Conservation (phyloP, 2,329 filamentous ascomycete species). For the Waltergamsia citrina region DNA sequence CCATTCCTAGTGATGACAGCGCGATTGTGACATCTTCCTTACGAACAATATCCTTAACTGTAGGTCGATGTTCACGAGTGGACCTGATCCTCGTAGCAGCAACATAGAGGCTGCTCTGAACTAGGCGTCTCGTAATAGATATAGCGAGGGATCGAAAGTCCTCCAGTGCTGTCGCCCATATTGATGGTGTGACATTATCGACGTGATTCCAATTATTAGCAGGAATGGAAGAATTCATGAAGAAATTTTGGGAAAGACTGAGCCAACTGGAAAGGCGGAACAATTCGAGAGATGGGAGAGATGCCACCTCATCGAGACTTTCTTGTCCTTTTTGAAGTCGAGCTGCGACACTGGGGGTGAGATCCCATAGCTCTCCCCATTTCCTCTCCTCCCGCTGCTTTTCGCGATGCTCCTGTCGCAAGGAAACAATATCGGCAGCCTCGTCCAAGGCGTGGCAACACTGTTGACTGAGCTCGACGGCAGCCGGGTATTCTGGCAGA, state of each 20-base stretch:
- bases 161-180: slow-evolving; percentile 65
- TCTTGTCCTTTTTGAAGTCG: slow-evolving; percentile 5
- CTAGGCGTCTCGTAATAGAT: slow-evolving; percentile 59
- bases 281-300: slow-evolving; percentile 41
- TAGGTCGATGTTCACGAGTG: slow-evolving; percentile 20
- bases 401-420: slow-evolving; percentile 55
- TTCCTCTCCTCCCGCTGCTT: slow-evolving; percentile 46
- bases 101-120: slow-evolving; percentile 61
- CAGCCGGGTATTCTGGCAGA: slow-evolving; percentile 63
- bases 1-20: slow-evolving; percentile 33
- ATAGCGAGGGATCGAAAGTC: slow-evolving; percentile 64
- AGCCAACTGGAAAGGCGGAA: slow-evolving; percentile 55
- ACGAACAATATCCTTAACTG: slow-evolving; percentile 23
- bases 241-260: slow-evolving; percentile 52
- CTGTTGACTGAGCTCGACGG: slow-evolving; percentile 58
- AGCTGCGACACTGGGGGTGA: slow-evolving; percentile 27
- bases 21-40: slow-evolving; percentile 40
- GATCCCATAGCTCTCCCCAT: slow-evolving; percentile 58
- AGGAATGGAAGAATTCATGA: slow-evolving; percentile 61
- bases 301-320: slow-evolving; percentile 8
- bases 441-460: slow-evolving; percentile 58
- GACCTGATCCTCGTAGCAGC: slow-evolving; percentile 59
- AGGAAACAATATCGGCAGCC: slow-evolving; percentile 56
- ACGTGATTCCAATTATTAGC: slow-evolving; percentile 61
- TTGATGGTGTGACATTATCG: slow-evolving; percentile 53